Percentiles rank a stretch among this genome's conserved stretches.
phyloP scores from a whole-genome alignment of 495 filamentous ascomycete genomes.

The Tuber umbilicatum region DNA sequence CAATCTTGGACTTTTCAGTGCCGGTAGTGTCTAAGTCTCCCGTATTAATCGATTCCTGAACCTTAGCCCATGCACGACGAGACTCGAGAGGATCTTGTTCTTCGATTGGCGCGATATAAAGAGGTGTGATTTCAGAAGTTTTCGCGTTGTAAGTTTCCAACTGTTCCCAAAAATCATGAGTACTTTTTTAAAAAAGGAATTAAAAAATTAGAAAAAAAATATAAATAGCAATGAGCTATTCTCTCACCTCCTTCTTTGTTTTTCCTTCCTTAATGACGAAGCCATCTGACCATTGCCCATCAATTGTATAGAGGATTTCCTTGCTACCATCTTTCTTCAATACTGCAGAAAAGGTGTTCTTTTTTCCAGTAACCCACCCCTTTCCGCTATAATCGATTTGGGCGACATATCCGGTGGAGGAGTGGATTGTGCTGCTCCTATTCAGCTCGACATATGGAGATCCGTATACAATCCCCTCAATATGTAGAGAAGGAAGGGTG shows the following conservation, averaged over 20 bases:
- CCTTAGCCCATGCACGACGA: constrained; percentile 78
- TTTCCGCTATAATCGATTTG: constrained; percentile 89
- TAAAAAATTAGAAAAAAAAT: background rate
- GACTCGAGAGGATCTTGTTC: constrained; percentile 83
- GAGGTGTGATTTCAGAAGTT: constrained; percentile 55
- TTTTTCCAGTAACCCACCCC: constrained; percentile 91
- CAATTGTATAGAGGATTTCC: constrained; percentile 74
- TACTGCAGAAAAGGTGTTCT: constrained; percentile 78
- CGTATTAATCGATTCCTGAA: constrained; percentile 67
- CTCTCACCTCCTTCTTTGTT: constrained; percentile 51
- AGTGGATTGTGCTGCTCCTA: constrained; percentile 70
- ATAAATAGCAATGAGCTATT: background rate
- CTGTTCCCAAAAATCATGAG: constrained; percentile 23
- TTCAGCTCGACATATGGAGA: constrained; percentile 88
- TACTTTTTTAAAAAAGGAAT: background rate
- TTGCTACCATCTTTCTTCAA: constrained; percentile 67
- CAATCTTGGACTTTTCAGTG: constrained; percentile 77
- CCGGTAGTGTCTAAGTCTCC: constrained; percentile 79
- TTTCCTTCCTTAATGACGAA: constrained; percentile 72
- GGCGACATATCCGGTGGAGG: constrained; percentile 78
- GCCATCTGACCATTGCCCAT: constrained; percentile 83
- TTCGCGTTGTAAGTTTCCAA: constrained; percentile 66
- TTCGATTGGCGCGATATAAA: constrained; percentile 66
- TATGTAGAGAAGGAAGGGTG: constrained; percentile 84
- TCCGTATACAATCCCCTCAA: constrained; percentile 88